Conservation (phyloP, 2,329 filamentous ascomycete species). For the Beauveria sp. region DNA sequence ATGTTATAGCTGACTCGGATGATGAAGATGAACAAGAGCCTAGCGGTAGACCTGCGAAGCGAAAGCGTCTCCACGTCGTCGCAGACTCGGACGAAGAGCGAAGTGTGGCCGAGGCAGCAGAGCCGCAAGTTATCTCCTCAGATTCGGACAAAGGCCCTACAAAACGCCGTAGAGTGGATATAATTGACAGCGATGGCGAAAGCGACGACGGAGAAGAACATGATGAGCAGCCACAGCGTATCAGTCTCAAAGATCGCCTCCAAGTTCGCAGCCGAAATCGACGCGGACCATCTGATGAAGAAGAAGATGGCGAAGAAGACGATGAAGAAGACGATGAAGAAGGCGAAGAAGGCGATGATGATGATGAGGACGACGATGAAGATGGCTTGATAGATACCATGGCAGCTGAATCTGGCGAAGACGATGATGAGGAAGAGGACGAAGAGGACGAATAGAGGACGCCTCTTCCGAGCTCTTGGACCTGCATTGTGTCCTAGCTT, state of each 20-base stretch:
- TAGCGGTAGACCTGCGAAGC: constrained; percentile 15
- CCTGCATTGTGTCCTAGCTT: constrained; percentile 5
- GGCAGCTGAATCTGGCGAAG: constrained; percentile 26
- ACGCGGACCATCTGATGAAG: neutral
- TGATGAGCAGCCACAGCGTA: constrained; percentile 11
- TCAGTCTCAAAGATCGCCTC: constrained; percentile 20
- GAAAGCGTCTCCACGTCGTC: constrained; percentile 16
- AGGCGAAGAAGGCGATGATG: constrained; percentile 14
- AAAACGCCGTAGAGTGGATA: neutral
- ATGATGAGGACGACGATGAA: constrained; percentile 17
- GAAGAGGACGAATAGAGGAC: constrained; percentile 8
- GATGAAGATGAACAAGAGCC: constrained; percentile 18
- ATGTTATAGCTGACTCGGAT: constrained; percentile 24
- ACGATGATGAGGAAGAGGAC: constrained; percentile 9
- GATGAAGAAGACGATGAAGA: constrained; percentile 17
- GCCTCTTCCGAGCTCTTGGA: neutral
- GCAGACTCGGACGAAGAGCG: constrained; percentile 17
- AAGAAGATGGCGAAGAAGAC: constrained; percentile 14
- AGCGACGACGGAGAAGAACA: constrained; percentile 14
- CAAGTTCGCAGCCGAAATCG: constrained; percentile 3
- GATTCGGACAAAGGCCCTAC: constrained; percentile 4
- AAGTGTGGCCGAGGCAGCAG: neutral
- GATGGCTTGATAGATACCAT: constrained; percentile 24
- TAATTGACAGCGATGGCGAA: neutral
- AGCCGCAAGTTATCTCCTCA: constrained; percentile 1